Conservation (phyloP, 371 early-diverging fungal genomes). For the Syncephalastrum monosporum region DNA sequence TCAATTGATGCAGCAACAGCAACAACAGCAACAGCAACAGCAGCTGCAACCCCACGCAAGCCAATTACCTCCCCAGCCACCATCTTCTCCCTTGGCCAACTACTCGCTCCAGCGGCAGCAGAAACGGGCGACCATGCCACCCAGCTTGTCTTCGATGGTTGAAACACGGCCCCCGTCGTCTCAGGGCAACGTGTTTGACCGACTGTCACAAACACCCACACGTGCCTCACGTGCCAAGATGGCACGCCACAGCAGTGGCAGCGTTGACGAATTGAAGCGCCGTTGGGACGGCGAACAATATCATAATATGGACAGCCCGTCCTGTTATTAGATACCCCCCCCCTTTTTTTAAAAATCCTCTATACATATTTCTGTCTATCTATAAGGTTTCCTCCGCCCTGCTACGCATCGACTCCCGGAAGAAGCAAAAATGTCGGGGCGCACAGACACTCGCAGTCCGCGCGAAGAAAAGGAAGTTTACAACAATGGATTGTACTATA, state of each 20-base stretch:
- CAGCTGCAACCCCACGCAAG: slow-evolving; percentile 6
- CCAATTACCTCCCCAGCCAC: slow-evolving; percentile 17
- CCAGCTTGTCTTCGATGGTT: slow-evolving; percentile 1
- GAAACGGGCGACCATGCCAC: slow-evolving; percentile 13
- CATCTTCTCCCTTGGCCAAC: slow-evolving; percentile 20
- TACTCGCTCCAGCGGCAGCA: slow-evolving; percentile 2
- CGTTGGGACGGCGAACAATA: slow-evolving; percentile 33
- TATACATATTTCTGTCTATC: too few relatives aligned
- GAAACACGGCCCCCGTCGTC: slow-evolving; percentile 20
- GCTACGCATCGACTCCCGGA: too few relatives aligned
- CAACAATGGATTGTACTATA: too few relatives aligned
- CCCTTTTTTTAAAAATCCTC: too few relatives aligned
- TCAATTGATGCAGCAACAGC: slow-evolving; percentile 17
- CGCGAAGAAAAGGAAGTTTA: too few relatives aligned
- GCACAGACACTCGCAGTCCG: too few relatives aligned
- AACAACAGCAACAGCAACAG: slow-evolving; percentile 6
- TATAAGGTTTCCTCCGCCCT: too few relatives aligned
- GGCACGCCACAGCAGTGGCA: slow-evolving; percentile 44
- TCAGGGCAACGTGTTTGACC: slow-evolving; percentile 43
- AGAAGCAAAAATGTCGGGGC: too few relatives aligned
- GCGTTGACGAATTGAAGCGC: slow-evolving; percentile 40
- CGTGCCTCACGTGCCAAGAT: slow-evolving; percentile 47
- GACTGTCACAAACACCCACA: slow-evolving; percentile 48
- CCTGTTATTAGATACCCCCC: too few relatives aligned
- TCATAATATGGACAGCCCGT: too few relatives aligned